These are phyloP conservation scores for Vitis hybrid DNA, from an alignment of 177 flowering plant species.

Conservation along the genomic window DNA sequence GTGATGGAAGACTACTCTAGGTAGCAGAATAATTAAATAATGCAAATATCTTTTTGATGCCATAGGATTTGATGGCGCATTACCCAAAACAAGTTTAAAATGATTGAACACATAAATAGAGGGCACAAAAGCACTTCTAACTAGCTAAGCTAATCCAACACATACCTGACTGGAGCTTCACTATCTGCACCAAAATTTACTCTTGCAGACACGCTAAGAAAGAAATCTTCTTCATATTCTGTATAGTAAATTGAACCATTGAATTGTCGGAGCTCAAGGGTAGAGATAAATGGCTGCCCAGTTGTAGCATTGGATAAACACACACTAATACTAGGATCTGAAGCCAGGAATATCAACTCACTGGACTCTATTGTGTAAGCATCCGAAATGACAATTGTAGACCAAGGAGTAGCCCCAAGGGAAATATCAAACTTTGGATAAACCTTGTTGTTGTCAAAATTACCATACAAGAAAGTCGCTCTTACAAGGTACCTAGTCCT, in stretches of 20 bases:
- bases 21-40: neutral
- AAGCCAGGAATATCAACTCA: constrained; percentile 85
- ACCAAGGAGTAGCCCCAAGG: constrained; percentile 90
- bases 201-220: constrained; percentile 86
- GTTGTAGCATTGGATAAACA: constrained; percentile 97
- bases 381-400: constrained; percentile 91
- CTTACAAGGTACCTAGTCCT: constrained; percentile 88
- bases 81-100: neutral
- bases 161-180: constrained; percentile 83
- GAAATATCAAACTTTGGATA: constrained; percentile 95
- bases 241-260: constrained; percentile 86
- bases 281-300: constrained; percentile 93
- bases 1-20: neutral
- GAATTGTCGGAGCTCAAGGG: constrained; percentile 97
- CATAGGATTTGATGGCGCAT: neutral
- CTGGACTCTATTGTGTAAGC: constrained; percentile 58
- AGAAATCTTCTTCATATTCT: constrained; percentile 63
- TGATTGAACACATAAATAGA: neutral
- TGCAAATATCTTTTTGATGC: neutral
- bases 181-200: constrained; percentile 91
- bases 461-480: constrained; percentile 89
- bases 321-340: constrained; percentile 63
- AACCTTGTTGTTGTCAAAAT: constrained; percentile 85
- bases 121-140: neutral
- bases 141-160: neutral